Conservation (phyloP, 257 asterid genomes). For the Euphrasia confusa region DNA sequence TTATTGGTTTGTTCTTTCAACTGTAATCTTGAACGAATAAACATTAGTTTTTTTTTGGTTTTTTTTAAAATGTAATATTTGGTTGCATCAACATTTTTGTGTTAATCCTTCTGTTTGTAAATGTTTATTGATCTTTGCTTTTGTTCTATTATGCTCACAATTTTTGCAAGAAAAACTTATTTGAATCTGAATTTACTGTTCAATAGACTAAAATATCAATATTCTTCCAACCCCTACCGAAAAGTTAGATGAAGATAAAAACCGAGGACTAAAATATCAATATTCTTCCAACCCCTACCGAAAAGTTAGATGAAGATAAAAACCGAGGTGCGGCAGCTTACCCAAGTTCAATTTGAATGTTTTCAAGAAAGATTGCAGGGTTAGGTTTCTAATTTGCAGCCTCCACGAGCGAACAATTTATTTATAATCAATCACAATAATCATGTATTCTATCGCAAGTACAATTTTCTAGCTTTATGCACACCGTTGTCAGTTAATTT, state of each 20-base stretch:
- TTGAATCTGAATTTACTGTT: too few relatives aligned
- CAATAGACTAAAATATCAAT: too few relatives aligned
- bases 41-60: slow-evolving; percentile 4
- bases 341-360: background rate
- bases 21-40: background rate
- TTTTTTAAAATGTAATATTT: background rate
- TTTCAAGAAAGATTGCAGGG: background rate
- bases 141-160: background rate
- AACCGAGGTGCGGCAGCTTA: background rate
- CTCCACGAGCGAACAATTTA: too few relatives aligned
- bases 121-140: background rate
- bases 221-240: background rate
- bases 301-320: background rate
- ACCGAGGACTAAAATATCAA: background rate
- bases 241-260: background rate
- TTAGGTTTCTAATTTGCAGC: too few relatives aligned
- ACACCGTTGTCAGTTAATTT: too few relatives aligned
- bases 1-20: background rate
- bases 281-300: background rate
- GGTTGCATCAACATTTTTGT: background rate
- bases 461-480: background rate
- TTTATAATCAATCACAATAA: background rate
- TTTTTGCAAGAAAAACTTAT: too few relatives aligned
- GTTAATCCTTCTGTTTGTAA: slow-evolving; percentile 18
- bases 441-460: background rate